phyloP scores from a whole-genome alignment of 441 rosid species.

The Gossypium schwendimanii region DNA sequence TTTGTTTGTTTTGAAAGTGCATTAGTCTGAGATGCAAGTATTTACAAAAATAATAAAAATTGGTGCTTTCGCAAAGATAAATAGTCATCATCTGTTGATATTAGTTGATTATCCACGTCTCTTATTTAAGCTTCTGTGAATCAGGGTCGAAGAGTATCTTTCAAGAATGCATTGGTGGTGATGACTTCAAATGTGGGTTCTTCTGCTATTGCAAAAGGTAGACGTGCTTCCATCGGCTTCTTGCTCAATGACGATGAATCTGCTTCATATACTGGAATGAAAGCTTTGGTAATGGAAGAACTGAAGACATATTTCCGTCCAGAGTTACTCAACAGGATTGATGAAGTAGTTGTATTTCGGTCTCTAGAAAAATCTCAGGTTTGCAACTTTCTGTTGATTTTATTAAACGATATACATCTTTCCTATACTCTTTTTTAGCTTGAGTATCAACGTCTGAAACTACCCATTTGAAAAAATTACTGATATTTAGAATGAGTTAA shows the following conservation, averaged over 20 bases:
- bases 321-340: constrained; percentile 67
- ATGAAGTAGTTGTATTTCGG: constrained; percentile 62
- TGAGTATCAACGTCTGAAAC: not conserved
- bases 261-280: constrained; percentile 53
- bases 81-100: not conserved
- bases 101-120: constrained; percentile 5
- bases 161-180: constrained; percentile 62
- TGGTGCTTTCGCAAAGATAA: not conserved
- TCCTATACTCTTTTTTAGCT: not conserved
- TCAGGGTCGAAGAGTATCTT: constrained; percentile 75
- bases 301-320: constrained; percentile 68
- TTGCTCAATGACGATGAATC: constrained; percentile 41
- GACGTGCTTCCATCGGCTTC: constrained; percentile 58
- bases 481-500: not conserved
- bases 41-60: not conserved
- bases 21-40: not conserved
- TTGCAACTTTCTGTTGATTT: constrained; percentile 17
- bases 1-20: constrained; percentile 18
- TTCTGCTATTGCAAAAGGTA: constrained; percentile 57
- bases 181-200: constrained; percentile 79
- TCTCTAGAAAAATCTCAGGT: constrained; percentile 82
- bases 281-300: constrained; percentile 54
- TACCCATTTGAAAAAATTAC: not conserved
- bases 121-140: constrained; percentile 14
- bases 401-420: not conserved